Base-by-base conservation (phyloP, 139 green algal species). In the Auxenochlorella protothecoides region DNA sequence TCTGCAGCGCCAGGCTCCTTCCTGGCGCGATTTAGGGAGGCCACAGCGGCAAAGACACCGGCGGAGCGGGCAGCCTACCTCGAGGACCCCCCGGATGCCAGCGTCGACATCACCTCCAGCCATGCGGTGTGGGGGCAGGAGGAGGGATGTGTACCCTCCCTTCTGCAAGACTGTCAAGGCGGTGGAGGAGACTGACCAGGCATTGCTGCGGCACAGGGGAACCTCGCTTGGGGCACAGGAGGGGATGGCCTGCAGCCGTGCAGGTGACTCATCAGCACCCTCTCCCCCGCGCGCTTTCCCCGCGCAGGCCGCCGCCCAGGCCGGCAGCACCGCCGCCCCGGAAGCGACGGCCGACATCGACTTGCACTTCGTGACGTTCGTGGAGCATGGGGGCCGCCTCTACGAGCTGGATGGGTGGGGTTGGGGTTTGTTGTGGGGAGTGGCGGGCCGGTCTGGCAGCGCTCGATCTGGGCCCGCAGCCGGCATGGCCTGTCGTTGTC, bases 281-380 rank as follows among this genome's bases (percentile, higher is more conserved):
- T 62, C 9, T 62, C 57, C 9, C 9, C 9, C 9, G 9, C 9
- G 57, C 57, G 9, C 57, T 62, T 62, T 9, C 9, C 9, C 57
- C 9, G 57, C 57, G 27, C 76, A 92, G 81, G 82, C 82, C 12
- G 89, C 89, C 53, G 91, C 86, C 3, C 72, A 79, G 55, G 73
- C 76, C 55, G 91, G 90, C 12, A 74, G 84, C 65, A 92, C 88
- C 3, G 81, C 75, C 4, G 72, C 87, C 0, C 90, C 89, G 0
- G 27, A 65, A 5, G 65, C 79, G 4, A 84, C 92, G 4, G 88
- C 90, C 11, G 80, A 91, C 11, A 81, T 96, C 3, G 72, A 92
- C 68, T 77, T 95, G 16, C 92, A 97, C 81, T 97, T 96, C 79
- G 90, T 95, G n/a, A 79, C 83, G 14, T 86, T 96, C 51, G 86